These are phyloP conservation scores for Pelargonium fulgidum DNA, from an alignment of 441 rosid genomes.

Conservation along the genomic window DNA sequence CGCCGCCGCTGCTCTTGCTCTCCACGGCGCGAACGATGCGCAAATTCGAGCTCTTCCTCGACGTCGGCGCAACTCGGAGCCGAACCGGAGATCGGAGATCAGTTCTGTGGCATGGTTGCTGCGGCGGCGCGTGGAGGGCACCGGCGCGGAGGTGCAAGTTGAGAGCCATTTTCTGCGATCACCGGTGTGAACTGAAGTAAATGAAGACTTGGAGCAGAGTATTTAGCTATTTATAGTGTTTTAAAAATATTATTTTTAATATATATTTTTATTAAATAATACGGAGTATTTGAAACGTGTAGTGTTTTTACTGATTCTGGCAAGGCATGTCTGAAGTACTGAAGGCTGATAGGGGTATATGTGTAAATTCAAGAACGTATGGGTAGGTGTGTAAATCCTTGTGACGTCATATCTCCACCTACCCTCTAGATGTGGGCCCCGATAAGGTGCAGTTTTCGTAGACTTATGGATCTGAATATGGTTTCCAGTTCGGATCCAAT, in stretches of 20 bases:
- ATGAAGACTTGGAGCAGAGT: neutral
- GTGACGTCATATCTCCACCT: neutral
- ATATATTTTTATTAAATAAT: too few relatives aligned
- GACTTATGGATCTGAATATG: too few relatives aligned
- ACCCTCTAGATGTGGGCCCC: too few relatives aligned
- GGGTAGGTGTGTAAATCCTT: neutral
- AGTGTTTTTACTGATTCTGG: too few relatives aligned
- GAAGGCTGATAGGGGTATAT: neutral
- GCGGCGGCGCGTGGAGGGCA: neutral
- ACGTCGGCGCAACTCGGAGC: conserved; percentile 5
- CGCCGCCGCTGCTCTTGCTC: conserved; percentile 25
- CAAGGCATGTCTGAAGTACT: too few relatives aligned
- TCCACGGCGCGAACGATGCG: neutral
- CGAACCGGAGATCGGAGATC: neutral
- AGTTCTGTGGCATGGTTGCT: neutral
- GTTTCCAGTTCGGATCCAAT: too few relatives aligned
- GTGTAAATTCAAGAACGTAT: neutral
- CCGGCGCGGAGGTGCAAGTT: neutral
- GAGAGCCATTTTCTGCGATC: conserved; percentile 1
- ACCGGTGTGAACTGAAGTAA: neutral
- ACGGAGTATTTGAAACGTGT: too few relatives aligned
- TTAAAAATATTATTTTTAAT: too few relatives aligned
- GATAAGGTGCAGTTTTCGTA: too few relatives aligned
- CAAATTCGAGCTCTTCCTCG: conserved; percentile 11
- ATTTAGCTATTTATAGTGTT: neutral